Percentiles rank a stretch among this genome's conserved stretches.
These are phyloP conservation scores for Eucalyptus decipiens DNA, from an alignment of 345 rosid genomes.

Conservation along the genomic window DNA sequence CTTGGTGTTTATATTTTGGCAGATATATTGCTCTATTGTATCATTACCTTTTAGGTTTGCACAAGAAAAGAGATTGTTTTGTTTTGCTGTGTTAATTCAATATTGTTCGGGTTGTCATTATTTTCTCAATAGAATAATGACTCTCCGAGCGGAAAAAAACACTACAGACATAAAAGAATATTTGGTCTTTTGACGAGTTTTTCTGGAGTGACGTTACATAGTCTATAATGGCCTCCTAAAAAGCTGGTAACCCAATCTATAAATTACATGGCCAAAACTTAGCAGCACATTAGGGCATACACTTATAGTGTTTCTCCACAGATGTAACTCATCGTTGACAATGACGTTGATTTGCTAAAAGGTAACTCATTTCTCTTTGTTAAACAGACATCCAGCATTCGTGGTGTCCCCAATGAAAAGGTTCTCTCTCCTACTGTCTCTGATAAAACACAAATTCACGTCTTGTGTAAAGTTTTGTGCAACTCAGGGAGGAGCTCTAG, in stretches of 20 bases:
- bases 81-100: accelerated
- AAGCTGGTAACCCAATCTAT: too few species aligned
- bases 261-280: too few species aligned
- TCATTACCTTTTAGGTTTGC: not conserved
- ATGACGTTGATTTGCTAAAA: not conserved
- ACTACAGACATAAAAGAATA: too few species aligned
- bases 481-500: not conserved
- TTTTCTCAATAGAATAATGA: not conserved
- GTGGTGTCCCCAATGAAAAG: not conserved
- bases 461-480: not conserved
- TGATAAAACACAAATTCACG: not conserved
- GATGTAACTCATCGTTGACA: not conserved
- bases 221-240: too few species aligned
- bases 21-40: not conserved
- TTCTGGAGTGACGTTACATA: too few species aligned
- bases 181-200: too few species aligned
- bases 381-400: not conserved
- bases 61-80: too few species aligned
- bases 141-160: accelerated
- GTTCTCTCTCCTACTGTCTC: not conserved
- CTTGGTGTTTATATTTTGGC: not conserved
- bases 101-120: too few species aligned
- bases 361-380: too few species aligned
- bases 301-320: too few species aligned
- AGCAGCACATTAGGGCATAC: too few species aligned